A percentile compares a stretch with the other conserved stretches of the same genome.
Conservation (phyloP, 2,329 filamentous ascomycete species). For the Sporothrix dimorphospora region DNA sequence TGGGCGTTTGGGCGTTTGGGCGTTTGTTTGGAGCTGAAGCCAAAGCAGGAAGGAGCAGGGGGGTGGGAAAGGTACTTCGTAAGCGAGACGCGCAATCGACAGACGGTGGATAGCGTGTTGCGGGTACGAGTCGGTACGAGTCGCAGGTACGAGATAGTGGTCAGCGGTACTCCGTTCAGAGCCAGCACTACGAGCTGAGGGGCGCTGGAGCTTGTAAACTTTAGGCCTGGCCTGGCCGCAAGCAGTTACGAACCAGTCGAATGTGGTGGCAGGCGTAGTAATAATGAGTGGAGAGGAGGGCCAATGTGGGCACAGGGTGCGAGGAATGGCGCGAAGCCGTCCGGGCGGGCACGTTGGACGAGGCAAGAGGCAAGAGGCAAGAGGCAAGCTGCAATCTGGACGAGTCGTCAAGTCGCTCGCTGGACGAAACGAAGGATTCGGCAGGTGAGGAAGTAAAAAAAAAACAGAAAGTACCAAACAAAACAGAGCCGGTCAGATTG, state of each 20-base stretch:
- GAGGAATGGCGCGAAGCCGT: background rate
- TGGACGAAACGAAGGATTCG: too few relatives aligned
- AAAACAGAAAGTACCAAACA: background rate
- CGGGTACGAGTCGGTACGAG: background rate
- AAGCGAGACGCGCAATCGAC: slow-evolving; percentile 16
- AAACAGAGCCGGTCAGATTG: slow-evolving; percentile 1
- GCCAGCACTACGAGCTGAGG: slow-evolving; percentile 15
- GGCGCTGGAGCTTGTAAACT: slow-evolving; percentile 9
- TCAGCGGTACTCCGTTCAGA: background rate
- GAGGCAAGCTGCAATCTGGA: too few relatives aligned
- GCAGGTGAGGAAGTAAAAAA: too few relatives aligned
- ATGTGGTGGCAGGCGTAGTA: slow-evolving; percentile 9
- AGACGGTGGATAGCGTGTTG: background rate
- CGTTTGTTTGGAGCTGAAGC: slow-evolving; percentile 1
- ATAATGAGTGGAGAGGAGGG: background rate
- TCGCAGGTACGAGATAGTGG: slow-evolving; percentile 5
- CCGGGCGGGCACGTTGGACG: background rate
- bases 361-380: too few relatives aligned
- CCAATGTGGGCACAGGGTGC: background rate
- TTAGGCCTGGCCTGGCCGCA: background rate
- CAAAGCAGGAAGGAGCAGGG: background rate
- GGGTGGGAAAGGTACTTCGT: slow-evolving; percentile 9
- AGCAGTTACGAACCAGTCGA: background rate
- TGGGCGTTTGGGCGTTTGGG: background rate
- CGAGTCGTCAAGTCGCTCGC: too few relatives aligned